Evolutionary conservation across 345 rosid genomes (phyloP).

Genomic region (Syzygium oleosum): DNA sequence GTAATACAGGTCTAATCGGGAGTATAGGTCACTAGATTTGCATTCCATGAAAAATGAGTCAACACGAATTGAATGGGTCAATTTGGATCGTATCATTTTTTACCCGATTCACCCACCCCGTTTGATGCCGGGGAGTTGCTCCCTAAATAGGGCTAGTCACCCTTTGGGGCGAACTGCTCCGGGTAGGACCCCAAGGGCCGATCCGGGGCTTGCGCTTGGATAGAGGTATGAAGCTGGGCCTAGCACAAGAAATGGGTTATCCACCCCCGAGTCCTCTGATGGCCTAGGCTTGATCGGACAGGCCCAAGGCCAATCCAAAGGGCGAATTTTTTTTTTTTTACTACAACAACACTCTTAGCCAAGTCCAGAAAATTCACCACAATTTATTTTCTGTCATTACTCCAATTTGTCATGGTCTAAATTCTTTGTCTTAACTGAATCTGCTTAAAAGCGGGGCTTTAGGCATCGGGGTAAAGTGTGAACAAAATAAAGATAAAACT

Average conservation of each 20-base stretch:
- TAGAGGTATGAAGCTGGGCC: not conserved
- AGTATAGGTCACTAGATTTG: too few relatives aligned
- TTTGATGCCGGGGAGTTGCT: not conserved
- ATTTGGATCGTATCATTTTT: too few relatives aligned
- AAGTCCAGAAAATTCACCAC: not conserved
- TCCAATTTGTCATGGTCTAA: not conserved
- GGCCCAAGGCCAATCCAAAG: not conserved
- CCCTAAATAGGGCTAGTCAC: not conserved
- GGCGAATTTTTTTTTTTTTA: fast-evolving
- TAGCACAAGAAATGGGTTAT: not conserved
- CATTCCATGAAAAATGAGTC: too few relatives aligned
- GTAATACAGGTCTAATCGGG: too few relatives aligned
- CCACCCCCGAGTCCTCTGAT: not conserved
- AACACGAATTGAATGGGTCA: too few relatives aligned
- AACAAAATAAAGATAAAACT: not conserved
- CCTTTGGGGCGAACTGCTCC: fast-evolving
- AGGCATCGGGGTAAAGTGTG: not conserved
- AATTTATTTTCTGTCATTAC: not conserved
- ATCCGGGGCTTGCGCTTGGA: not conserved
- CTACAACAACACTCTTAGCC: fast-evolving
- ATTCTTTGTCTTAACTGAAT: not conserved
- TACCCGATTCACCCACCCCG: too few relatives aligned
- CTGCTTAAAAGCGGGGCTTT: not conserved
- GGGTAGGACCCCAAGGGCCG: not conserved
- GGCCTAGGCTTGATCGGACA: not conserved